Evolutionary conservation across 2,329 filamentous ascomycete genomes (phyloP).

Genomic region (Cercospora sojina): DNA sequence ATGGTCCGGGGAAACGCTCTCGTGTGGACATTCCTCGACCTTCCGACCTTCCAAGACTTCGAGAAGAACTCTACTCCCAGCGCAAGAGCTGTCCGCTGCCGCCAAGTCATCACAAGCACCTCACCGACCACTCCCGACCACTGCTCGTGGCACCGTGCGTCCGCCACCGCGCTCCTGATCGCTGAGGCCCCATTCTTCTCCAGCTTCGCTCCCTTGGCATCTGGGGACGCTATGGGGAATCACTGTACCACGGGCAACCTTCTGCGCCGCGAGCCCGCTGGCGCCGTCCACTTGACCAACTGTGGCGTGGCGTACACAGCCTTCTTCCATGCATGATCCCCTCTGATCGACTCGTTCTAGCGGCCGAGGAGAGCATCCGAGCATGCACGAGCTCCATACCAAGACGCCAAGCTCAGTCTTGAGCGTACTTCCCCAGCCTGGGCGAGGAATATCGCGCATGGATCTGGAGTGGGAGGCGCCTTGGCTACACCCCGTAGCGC

Average conservation of each 20-base stretch:
- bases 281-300: not conserved
- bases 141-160: not conserved
- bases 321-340: constrained; percentile 13
- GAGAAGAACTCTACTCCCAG: constrained; percentile 8
- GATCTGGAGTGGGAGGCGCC: constrained; percentile 14
- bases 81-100: constrained; percentile 7
- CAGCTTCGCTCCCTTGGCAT: constrained; percentile 11
- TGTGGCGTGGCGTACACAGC: constrained; percentile 4
- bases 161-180: constrained; percentile 7
- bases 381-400: constrained; percentile 12
- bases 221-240: constrained; percentile 5
- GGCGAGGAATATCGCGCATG: constrained; percentile 15
- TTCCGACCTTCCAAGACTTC: constrained; percentile 18
- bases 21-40: constrained; percentile 9
- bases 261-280: not conserved
- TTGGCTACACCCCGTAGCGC: constrained; percentile 11
- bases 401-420: constrained; percentile 13
- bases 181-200: constrained; percentile 12
- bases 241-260: not conserved
- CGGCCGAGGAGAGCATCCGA: not conserved
- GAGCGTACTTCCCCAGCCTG: constrained; percentile 12
- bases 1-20: constrained; percentile 3
- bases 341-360: constrained; percentile 1
- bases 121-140: not conserved
- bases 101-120: constrained; percentile 9